These are phyloP conservation scores for Cicer bijugum DNA, from an alignment of 306 rosid species.

Conservation along the genomic window DNA sequence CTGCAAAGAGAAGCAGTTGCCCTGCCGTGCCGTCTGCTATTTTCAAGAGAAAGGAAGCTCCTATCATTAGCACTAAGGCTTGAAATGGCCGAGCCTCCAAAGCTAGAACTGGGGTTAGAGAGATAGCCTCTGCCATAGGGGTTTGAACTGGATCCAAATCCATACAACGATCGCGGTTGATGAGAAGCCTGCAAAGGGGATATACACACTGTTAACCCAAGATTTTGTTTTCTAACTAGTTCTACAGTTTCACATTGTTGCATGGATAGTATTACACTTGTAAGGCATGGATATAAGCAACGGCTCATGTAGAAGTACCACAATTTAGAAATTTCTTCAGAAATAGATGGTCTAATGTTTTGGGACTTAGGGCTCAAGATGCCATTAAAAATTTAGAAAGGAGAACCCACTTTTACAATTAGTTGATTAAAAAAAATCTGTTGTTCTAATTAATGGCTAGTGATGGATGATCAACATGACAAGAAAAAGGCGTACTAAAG, in stretches of 20 bases:
- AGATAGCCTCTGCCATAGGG: constrained; percentile 66
- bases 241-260: constrained; percentile 25
- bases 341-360: constrained; percentile 1
- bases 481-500: too few species aligned
- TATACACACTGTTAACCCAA: constrained; percentile 41
- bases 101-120: constrained; percentile 68
- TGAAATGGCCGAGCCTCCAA: constrained; percentile 54
- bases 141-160: constrained; percentile 76
- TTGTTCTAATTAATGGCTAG: too few species aligned
- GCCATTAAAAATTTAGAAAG: neutral
- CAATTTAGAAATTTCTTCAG: constrained; percentile 14
- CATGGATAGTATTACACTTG: constrained; percentile 10
- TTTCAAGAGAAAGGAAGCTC: constrained; percentile 61
- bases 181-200: constrained; percentile 67
- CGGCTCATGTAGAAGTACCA: neutral
- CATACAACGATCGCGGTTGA: constrained; percentile 69
- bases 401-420: constrained; percentile 36
- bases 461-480: too few species aligned
- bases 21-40: constrained; percentile 60
- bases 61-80: constrained; percentile 50
- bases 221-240: constrained; percentile 25
- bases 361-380: constrained; percentile 6
- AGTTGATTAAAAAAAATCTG: neutral
- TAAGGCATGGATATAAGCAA: constrained; percentile 22
- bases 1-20: constrained; percentile 64